Evolutionary conservation across 2,329 filamentous ascomycete genomes (phyloP).

Genomic region (Sarocladium kiliense): DNA sequence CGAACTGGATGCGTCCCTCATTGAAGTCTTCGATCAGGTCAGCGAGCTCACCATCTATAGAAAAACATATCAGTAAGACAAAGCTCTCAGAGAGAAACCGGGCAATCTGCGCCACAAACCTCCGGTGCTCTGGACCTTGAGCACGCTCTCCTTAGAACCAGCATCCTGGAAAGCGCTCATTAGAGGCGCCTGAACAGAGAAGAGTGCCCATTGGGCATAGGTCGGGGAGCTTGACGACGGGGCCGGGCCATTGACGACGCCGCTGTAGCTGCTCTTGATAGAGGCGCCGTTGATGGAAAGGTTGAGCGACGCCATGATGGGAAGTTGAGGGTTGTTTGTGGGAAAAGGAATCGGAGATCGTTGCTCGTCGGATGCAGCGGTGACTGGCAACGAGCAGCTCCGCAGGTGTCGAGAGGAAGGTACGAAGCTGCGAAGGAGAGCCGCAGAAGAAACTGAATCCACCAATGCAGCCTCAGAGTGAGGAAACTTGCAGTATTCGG

Average conservation of each 20-base stretch:
- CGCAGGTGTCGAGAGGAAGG: slow-evolving; percentile 12
- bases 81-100: background rate
- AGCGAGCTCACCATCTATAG: slow-evolving; percentile 77
- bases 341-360: slow-evolving; percentile 21
- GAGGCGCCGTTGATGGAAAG: slow-evolving; percentile 74
- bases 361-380: slow-evolving; percentile 16
- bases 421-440: background rate
- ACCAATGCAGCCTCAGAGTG: background rate
- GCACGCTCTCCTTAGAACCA: slow-evolving; percentile 81
- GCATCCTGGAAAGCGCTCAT: slow-evolving; percentile 89
- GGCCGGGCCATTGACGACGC: slow-evolving; percentile 48
- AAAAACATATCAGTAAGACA: slow-evolving; percentile 15
- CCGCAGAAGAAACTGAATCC: background rate
- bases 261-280: slow-evolving; percentile 75
- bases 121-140: slow-evolving; percentile 91
- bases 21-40: slow-evolving; percentile 95
- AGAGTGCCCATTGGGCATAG: slow-evolving; percentile 88
- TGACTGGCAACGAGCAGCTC: slow-evolving; percentile 20
- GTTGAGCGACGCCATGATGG: slow-evolving; percentile 72
- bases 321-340: slow-evolving; percentile 14
- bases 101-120: slow-evolving; percentile 43
- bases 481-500: background rate
- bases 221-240: slow-evolving; percentile 64
- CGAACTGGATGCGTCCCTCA: slow-evolving; percentile 94
- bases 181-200: slow-evolving; percentile 86